phyloP scores from a whole-genome alignment of 2,329 filamentous ascomycete genomes.

The Talaromyces pinophilus region DNA sequence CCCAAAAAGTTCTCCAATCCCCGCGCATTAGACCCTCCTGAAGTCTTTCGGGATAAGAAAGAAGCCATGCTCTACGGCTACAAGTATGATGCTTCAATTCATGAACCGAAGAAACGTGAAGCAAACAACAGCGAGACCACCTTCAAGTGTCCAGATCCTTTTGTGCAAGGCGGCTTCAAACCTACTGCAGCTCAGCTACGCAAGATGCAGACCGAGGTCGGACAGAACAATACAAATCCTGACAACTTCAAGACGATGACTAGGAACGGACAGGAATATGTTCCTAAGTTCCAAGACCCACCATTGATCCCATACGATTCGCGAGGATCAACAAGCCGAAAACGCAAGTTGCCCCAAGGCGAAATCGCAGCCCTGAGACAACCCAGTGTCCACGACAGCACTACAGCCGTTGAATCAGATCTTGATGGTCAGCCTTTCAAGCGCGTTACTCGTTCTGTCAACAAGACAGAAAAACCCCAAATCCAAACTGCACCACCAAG shows the following conservation, averaged over 20 bases:
- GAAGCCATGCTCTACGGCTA: conserved; percentile 64
- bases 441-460: conserved; percentile 37
- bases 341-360: conserved; percentile 41
- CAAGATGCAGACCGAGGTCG: conserved; percentile 41
- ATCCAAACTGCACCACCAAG: conserved; percentile 27
- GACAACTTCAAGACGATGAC: conserved; percentile 44
- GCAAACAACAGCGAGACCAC: conserved; percentile 39
- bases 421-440: conserved; percentile 34
- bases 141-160: conserved; percentile 58
- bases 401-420: conserved; percentile 33
- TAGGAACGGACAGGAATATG: conserved; percentile 40
- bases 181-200: conserved; percentile 46
- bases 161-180: conserved; percentile 53
- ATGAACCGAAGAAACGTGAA: conserved; percentile 22
- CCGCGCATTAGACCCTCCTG: conserved; percentile 53
- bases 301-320: conserved; percentile 32
- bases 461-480: conserved; percentile 28
- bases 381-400: conserved; percentile 29
- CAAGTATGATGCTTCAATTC: conserved; percentile 49
- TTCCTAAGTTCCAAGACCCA: conserved; percentile 39
- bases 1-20: conserved; percentile 53
- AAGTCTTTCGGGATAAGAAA: conserved; percentile 61
- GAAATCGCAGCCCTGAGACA: conserved; percentile 33
- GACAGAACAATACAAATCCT: conserved; percentile 41
- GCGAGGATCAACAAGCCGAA: conserved; percentile 35